Base-by-base conservation (phyloP, 2,329 filamentous ascomycete species). In the Penicillium sp. region DNA sequence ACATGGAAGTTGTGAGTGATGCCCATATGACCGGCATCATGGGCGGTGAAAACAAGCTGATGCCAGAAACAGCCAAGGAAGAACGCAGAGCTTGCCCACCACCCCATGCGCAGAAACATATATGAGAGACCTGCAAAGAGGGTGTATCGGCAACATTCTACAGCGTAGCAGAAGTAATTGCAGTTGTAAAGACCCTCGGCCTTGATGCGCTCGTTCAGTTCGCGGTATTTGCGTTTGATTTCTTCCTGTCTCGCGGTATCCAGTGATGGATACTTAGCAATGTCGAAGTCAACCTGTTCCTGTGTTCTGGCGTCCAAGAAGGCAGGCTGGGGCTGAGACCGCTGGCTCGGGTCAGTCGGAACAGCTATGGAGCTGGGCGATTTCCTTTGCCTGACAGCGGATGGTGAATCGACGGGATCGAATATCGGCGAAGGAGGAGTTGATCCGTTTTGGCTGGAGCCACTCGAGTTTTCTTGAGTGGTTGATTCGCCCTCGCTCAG, bases 11-110 rank as follows among this genome's bases (percentile, higher is more conserved):
- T 82, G 74, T 97, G 93, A 2, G 94, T 99, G 65, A 99, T 96
- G 62, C 91, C 94, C 89, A 97, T 96, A 74, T 99, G 94, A 6
- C 91, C 92, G 47, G 93, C 91, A 79, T 99, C 94, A 73, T 99
- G 94, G 57, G 91, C 94, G 1, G 88, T 88, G 70, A 99, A 99
- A 48, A 93, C 89, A 27, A 97, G 82, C 71, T 97, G 94, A 69
- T 97, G 94, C 93, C 94, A 97, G 68, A 96, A 83, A 58, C 84
- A 81, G 18, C 93, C 94, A 2, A 97, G 80, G 63, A 87, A 91
- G 46, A 90, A 71, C 1, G 85, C 92, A 53, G 90, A 90, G 2
- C 83, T 77, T 45, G 76, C 79, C 67, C 90, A 93, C 84, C 88
- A 91, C 34, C 81, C 81, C 67, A 77, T 77, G 14, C 74, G 81